Conservation (phyloP, 192 early-diverging fungal species). For the Backusella tarrabulga region DNA sequence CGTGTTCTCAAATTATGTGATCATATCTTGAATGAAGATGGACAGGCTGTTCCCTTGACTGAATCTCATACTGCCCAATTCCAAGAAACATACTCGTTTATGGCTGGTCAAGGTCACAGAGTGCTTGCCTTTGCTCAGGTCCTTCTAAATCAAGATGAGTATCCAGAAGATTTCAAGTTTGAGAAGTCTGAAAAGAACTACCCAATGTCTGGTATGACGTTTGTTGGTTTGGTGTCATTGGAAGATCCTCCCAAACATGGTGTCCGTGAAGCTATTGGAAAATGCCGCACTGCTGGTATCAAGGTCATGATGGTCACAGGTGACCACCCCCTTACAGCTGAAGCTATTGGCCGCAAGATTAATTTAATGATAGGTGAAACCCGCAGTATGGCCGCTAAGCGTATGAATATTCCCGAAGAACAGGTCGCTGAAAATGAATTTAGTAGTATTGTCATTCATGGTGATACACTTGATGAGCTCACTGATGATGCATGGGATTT, state of each 20-base stretch:
- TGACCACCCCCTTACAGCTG: slow-evolving; percentile 94
- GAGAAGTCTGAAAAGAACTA: slow-evolving; percentile 74
- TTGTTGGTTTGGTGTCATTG: slow-evolving; percentile 89
- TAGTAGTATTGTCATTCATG: slow-evolving; percentile 90
- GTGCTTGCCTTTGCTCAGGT: slow-evolving; percentile 91
- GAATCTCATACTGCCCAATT: slow-evolving; percentile 64
- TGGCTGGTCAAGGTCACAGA: slow-evolving; percentile 92
- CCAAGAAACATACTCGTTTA: slow-evolving; percentile 79
- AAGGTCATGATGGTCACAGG: slow-evolving; percentile 99
- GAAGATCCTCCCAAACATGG: slow-evolving; percentile 98
- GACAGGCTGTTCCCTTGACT: slow-evolving; percentile 58
- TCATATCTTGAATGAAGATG: slow-evolving; percentile 61
- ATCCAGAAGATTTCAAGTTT: slow-evolving; percentile 75
- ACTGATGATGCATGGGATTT: slow-evolving; percentile 87
- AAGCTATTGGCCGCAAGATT: slow-evolving; percentile 96
- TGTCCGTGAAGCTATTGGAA: slow-evolving; percentile 96
- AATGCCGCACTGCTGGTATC: slow-evolving; percentile 90
- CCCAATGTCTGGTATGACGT: slow-evolving; percentile 60
- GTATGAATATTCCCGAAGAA: slow-evolving; percentile 57
- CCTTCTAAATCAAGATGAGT: slow-evolving; percentile 62
- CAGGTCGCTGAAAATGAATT: slow-evolving; percentile 79
- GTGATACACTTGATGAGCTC: slow-evolving; percentile 81
- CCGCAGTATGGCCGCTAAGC: slow-evolving; percentile 70
- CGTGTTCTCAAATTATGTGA: slow-evolving; percentile 82
- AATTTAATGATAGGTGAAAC: slow-evolving; percentile 92